These are phyloP conservation scores for Penicillium sclerotiorum DNA, from an alignment of 2,329 filamentous ascomycete genomes.

Conservation along the genomic window DNA sequence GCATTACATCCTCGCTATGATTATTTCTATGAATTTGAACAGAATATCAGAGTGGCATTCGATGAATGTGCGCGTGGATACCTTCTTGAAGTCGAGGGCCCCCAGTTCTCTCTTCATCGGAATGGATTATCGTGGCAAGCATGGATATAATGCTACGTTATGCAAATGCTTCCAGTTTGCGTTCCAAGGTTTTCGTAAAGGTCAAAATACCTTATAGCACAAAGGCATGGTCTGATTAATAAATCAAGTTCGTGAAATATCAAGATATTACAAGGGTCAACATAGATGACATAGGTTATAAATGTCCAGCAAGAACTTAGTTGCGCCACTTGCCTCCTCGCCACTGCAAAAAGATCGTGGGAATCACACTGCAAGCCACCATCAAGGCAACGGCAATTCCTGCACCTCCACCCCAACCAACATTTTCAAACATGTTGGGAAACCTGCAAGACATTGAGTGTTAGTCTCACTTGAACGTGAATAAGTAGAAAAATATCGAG, in stretches of 20 bases:
- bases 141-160: background rate
- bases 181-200: no score
- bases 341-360: slow-evolving; percentile 33
- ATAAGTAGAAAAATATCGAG: background rate
- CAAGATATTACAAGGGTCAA: background rate
- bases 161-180: no score
- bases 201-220: no score
- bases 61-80: background rate
- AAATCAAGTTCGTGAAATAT: background rate
- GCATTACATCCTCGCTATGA: background rate
- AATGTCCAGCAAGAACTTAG: background rate
- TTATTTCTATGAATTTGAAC: background rate
- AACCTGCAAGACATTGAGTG: slow-evolving; percentile 30
- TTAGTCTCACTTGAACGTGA: slow-evolving; percentile 8
- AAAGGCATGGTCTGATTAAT: background rate
- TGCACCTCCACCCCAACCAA: slow-evolving; percentile 34
- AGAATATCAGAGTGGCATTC: background rate
- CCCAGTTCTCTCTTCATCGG: background rate
- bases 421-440: slow-evolving; percentile 35
- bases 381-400: slow-evolving; percentile 34
- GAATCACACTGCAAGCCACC: slow-evolving; percentile 34
- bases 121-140: background rate
- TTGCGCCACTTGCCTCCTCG: slow-evolving; percentile 27
- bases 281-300: background rate
- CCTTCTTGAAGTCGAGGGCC: background rate